Evolutionary conservation across 495 filamentous ascomycete genomes (phyloP).

Genomic region (Talaromyces proteolyticus): DNA sequence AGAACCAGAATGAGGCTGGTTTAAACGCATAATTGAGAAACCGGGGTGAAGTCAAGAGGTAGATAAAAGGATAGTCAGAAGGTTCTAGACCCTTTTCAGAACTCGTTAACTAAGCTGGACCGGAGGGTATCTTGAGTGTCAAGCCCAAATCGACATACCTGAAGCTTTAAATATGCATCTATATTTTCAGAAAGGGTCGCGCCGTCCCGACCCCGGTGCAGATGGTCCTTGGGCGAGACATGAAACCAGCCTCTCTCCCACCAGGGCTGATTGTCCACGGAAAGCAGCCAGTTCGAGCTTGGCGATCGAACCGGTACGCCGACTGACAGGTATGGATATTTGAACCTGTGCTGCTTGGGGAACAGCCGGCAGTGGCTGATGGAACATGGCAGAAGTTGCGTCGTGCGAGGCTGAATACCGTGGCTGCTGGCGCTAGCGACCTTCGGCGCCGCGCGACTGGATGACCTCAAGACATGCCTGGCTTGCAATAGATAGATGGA

Average conservation of each 20-base stretch:
- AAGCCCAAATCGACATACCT: not conserved
- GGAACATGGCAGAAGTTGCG: no score
- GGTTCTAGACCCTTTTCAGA: constrained; percentile 11
- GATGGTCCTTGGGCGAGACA: not conserved
- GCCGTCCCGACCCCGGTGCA: not conserved
- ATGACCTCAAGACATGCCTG: no score
- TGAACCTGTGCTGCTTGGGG: no score
- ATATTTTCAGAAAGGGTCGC: not conserved
- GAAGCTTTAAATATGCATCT: not conserved
- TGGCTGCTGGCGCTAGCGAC: no score
- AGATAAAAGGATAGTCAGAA: constrained; percentile 43
- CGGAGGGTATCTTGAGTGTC: not conserved
- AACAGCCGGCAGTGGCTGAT: no score
- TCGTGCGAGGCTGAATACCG: no score
- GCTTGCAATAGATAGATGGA: no score
- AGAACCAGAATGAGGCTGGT: constrained; percentile 72
- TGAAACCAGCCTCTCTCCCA: not conserved
- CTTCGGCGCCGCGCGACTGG: no score
- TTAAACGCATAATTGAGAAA: constrained; percentile 69
- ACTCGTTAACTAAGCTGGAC: not conserved
- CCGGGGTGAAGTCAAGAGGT: constrained; percentile 62
- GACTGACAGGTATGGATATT: no score
- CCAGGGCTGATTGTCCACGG: no score
- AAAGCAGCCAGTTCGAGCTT: no score
- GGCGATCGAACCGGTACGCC: no score